Evolutionary conservation across 2,329 filamentous ascomycete genomes (phyloP), one percentile per base, ranked within the genome.

Genomic region (Clonostachys sp.): DNA sequence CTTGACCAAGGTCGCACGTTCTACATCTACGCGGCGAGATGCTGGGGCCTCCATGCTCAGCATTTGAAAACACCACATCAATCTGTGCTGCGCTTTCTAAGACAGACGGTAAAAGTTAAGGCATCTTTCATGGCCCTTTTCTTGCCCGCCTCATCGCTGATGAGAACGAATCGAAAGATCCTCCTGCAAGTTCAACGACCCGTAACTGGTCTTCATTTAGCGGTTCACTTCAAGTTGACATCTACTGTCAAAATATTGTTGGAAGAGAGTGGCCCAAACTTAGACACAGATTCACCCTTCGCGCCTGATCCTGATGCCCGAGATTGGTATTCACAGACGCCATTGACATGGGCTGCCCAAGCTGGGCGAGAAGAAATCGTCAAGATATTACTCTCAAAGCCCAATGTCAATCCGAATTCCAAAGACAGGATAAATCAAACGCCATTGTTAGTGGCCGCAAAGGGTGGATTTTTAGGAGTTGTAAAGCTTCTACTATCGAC

Each of bases 271-370:
- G 24, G 24, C 9, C 24, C 24, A 30, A 30, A 30, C 9, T 30
- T 30, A 9, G 24, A 30, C 9, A 10, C 24, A 8, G 6, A 30
- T 9, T 30, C 24, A 4, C 3, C 24, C 2, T 30, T 30, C 24
- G 10, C 7, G 17, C 33, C 38, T 24, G 36, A 47, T 42, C 20
- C 38, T 14, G 34, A 46, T 20, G 10, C 33, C 4, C 13, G 14
- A 40, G 47, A 49, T 17, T 9, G 6, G 3, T 1, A 33, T 0
- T 20, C n/a, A 0, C n/a, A 10, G n/a, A 47, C 45, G 7, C 42
- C 52, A 12, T 36, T 53, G 5, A 39, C 18, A 20, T 12, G 24
- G 16, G 52, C 53, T 38, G 41, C 33, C n/a, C 6, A 34, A 17
- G 2, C 17, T 14, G 34, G 39, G 1, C 12, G 20, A 34, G 8